phyloP scores from a whole-genome alignment of 2,329 filamentous ascomycete species.

The Penicillium crustosum region DNA sequence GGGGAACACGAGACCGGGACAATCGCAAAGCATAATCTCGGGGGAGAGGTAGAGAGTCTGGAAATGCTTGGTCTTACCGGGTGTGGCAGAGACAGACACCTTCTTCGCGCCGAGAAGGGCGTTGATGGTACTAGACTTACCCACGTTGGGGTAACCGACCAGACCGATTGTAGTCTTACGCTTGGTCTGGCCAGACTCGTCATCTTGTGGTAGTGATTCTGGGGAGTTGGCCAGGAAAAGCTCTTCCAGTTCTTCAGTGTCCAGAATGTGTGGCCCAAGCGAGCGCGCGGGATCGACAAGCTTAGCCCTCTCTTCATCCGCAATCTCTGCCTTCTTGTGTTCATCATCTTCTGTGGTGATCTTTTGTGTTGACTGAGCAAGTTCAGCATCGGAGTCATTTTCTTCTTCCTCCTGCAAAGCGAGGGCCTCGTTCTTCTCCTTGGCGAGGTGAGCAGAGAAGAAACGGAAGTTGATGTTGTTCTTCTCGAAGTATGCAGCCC shows the following conservation, averaged over 20 bases:
- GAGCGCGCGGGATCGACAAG: constrained; percentile 40
- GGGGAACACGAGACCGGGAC: constrained; percentile 95
- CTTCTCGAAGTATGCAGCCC: constrained; percentile 82
- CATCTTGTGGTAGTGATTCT: constrained; percentile 46
- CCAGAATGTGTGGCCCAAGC: constrained; percentile 70
- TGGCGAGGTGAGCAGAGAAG: constrained; percentile 91
- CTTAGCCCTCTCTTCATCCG: constrained; percentile 17
- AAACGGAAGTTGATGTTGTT: constrained; percentile 87
- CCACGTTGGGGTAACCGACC: constrained; percentile 97
- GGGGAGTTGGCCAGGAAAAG: constrained; percentile 79
- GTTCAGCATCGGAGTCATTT: constrained; percentile 42
- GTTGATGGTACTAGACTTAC: constrained; percentile 99
- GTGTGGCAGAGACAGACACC: constrained; percentile 94
- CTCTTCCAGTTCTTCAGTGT: constrained; percentile 86
- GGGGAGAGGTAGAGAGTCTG: constrained; percentile 95
- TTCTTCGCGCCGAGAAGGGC: constrained; percentile 98
- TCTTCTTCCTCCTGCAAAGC: constrained; percentile 51
- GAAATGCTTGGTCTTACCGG: constrained; percentile 99
- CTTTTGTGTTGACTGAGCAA: constrained; percentile 47
- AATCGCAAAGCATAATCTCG: constrained; percentile 90
- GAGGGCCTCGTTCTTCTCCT: constrained; percentile 77
- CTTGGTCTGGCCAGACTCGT: constrained; percentile 47
- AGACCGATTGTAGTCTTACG: constrained; percentile 85
- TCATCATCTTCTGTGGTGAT: constrained; percentile 36
- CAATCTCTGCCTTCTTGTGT: constrained; percentile 31